Percentiles rank a stretch among this genome's conserved stretches.
Conservation (phyloP, 352 stramenopile genomes). For the Phytopythium litorale region DNA sequence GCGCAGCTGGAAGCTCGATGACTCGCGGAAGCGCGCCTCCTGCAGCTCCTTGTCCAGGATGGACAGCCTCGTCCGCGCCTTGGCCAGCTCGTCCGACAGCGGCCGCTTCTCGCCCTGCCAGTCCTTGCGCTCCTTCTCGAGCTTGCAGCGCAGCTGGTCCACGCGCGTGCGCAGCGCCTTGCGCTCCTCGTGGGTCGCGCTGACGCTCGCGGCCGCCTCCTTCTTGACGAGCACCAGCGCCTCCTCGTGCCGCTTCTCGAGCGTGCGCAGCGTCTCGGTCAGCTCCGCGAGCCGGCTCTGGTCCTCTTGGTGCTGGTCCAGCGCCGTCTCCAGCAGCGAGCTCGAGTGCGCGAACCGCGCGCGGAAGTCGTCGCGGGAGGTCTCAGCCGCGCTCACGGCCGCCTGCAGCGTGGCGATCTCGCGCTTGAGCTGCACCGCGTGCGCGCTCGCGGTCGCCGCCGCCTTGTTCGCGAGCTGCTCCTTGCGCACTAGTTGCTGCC, state of each 20-base stretch:
- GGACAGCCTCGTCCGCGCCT: conserved; percentile 37
- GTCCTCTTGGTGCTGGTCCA: conserved; percentile 75
- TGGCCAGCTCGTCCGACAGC: conserved; percentile 54
- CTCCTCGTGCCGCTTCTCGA: conserved; percentile 66
- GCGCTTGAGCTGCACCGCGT: conserved; percentile 74
- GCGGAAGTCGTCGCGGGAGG: conserved; percentile 38
- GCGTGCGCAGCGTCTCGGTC: conserved; percentile 45
- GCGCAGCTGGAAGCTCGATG: conserved; percentile 61
- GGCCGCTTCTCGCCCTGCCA: conserved; percentile 50
- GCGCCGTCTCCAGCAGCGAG: conserved; percentile 60
- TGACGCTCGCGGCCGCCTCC: conserved; percentile 47
- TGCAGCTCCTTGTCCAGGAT: conserved; percentile 67
- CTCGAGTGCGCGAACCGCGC: conserved; percentile 67
- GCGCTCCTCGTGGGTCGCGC: conserved; percentile 59
- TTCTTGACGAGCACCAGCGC: conserved; percentile 50
- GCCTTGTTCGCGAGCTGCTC: conserved; percentile 48
- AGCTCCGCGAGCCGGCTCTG: conserved; percentile 43
- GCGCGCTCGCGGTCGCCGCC: conserved; percentile 45
- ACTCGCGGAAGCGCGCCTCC: conserved; percentile 56
- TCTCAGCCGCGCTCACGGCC: conserved; percentile 35
- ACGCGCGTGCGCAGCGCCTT: conserved; percentile 62
- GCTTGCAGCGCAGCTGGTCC: conserved; percentile 59
- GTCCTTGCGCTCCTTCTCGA: conserved; percentile 68
- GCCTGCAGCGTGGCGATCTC: conserved; percentile 61
- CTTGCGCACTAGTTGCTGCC: conserved; percentile 75